These are phyloP conservation scores for Dacryopinax primogenitus DNA, from an alignment of 768 basidiomycete genomes.

Conservation along the genomic window DNA sequence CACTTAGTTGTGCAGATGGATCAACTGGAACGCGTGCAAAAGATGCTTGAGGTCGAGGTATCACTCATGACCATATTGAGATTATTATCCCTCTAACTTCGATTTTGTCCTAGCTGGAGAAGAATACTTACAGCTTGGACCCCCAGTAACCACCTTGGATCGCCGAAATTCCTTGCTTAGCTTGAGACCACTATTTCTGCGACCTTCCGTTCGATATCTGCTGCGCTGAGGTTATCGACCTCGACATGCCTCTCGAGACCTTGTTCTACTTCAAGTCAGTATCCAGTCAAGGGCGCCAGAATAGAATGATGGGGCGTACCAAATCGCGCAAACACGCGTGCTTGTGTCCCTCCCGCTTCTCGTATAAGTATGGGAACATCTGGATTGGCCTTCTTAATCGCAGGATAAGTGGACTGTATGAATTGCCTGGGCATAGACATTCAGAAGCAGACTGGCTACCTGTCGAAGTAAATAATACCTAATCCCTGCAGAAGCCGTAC, in stretches of 20 bases:
- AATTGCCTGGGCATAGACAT: constrained; percentile 46
- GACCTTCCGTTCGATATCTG: constrained; percentile 60
- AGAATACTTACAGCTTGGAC: constrained; percentile 51
- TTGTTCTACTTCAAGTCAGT: constrained; percentile 39
- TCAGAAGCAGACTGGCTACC: background rate
- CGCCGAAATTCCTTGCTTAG: background rate
- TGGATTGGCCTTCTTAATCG: constrained; percentile 70
- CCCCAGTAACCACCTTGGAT: too few relatives aligned
- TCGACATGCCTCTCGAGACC: constrained; percentile 72
- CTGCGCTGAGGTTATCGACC: constrained; percentile 57
- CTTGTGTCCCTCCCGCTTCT: constrained; percentile 66
- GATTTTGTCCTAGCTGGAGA: constrained; percentile 47
- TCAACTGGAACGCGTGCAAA: constrained; percentile 58
- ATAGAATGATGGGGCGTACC: constrained; percentile 35
- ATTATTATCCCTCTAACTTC: background rate
- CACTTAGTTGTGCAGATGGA: constrained; percentile 76
- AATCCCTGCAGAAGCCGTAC: constrained; percentile 62
- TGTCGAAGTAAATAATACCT: constrained; percentile 35
- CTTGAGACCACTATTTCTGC: constrained; percentile 39
- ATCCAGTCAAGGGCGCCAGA: constrained; percentile 15
- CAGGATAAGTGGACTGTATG: constrained; percentile 57
- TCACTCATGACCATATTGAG: background rate
- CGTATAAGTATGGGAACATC: constrained; percentile 74
- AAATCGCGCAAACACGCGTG: constrained; percentile 72
- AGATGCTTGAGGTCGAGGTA: constrained; percentile 66